Conservation (phyloP, 305 asterid species). For the Ilex paraguariensis region DNA sequence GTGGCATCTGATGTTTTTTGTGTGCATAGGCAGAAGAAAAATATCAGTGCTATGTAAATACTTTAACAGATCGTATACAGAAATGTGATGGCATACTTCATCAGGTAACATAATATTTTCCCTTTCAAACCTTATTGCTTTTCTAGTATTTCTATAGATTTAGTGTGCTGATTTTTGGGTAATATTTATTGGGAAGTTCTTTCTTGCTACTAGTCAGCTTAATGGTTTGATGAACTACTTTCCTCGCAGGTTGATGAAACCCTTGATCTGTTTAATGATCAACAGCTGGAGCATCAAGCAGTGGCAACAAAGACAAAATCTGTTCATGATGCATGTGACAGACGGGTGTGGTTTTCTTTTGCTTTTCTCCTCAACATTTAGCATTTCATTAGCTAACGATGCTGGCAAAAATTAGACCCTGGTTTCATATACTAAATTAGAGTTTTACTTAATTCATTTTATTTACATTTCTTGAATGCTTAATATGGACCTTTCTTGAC, state of each 20-base stretch:
- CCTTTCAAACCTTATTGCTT: not conserved
- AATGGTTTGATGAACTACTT: constrained; percentile 2
- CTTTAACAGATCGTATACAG: constrained; percentile 79
- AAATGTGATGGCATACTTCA: constrained; percentile 87
- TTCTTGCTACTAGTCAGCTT: too few species aligned
- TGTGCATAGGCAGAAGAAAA: constrained; percentile 85
- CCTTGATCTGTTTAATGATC: constrained; percentile 82
- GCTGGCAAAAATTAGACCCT: too few species aligned
- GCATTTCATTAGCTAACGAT: not conserved
- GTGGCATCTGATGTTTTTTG: constrained; percentile 13
- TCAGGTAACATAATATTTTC: constrained; percentile 47
- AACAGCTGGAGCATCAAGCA: constrained; percentile 93
- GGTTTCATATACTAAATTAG: too few species aligned
- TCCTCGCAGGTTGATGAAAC: constrained; percentile 87
- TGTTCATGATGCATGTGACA: constrained; percentile 96
- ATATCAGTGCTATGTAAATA: constrained; percentile 92
- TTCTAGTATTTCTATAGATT: too few species aligned
- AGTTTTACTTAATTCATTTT: too few species aligned
- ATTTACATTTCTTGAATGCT: not conserved
- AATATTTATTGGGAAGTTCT: too few species aligned
- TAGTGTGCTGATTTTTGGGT: not conserved
- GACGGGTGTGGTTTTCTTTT: constrained; percentile 60
- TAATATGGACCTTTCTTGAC: not conserved
- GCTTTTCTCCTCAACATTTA: not conserved
- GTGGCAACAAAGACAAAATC: constrained; percentile 96